Evolutionary conservation across 75 land plant genomes (phyloP).

Genomic region (Azolla pinnata): DNA sequence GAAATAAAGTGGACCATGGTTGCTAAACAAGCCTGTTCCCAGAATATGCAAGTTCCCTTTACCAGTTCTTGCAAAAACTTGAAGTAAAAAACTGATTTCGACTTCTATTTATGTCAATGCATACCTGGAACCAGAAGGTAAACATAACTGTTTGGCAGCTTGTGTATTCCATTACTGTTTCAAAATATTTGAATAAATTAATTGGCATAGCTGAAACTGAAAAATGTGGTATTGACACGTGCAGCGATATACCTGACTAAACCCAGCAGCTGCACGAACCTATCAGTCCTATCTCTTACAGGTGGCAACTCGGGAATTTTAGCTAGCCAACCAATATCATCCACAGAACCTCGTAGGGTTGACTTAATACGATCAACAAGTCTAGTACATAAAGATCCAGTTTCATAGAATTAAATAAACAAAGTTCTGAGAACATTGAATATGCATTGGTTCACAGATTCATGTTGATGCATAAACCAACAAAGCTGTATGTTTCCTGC

Average conservation of each 20-base stretch:
- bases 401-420: background rate
- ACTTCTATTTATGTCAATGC: background rate
- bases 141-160: slow-evolving; percentile 67
- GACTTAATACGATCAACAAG: slow-evolving; percentile 60
- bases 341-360: slow-evolving; percentile 85
- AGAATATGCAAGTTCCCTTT: background rate
- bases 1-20: slow-evolving; percentile 92
- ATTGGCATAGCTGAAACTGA: too few species aligned
- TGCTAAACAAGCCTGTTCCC: slow-evolving; percentile 85
- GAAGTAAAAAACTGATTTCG: background rate
- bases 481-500: too few species aligned
- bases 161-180: slow-evolving; percentile 76
- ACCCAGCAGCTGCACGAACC: slow-evolving; percentile 58
- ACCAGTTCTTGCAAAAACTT: background rate
- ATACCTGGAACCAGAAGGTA: slow-evolving; percentile 92
- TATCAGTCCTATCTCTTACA: slow-evolving; percentile 79
- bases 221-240: too few species aligned
- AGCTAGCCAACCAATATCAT: slow-evolving; percentile 94
- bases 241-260: slow-evolving; percentile 53
- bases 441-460: too few species aligned
- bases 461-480: too few species aligned
- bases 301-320: slow-evolving; percentile 53
- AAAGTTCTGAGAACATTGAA: background rate
- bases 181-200: too few species aligned
- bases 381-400: slow-evolving; percentile 20